Evolutionary conservation across 2,329 filamentous ascomycete genomes (phyloP), one percentile per base, ranked within the genome.

Genomic region (Hypomyces rosellus): DNA sequence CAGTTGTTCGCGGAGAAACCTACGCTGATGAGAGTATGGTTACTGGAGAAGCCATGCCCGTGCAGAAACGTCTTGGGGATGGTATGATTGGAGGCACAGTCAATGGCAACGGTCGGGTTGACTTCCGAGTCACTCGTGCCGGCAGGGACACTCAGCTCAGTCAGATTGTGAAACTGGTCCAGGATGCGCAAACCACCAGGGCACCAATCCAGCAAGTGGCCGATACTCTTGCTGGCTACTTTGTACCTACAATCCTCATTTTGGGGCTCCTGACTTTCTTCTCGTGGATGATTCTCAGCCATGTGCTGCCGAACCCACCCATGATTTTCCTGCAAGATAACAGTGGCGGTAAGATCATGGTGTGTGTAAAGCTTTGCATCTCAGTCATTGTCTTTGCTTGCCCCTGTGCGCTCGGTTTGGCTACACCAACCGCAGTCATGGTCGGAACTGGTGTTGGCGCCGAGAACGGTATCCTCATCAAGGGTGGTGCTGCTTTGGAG

Each of bases 21-120:
- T 96, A 95, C 62, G 82, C 96, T 18, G 90, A 99, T 58, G 93
- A 99, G 71, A 96, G 90, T 64, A 97, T 97, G 92, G 91, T 99
- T 45, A 99, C 93, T 5, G 93, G 93, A 57, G 93, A 99, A 71
- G 88, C 93, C 3, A 92, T 96, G 80, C 92, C 93, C 0, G 90
- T 97, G 34, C 83, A 89, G 61, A 99, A 99, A 71, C 85, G 81
- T 58, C 85, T 88, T 61, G 89, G 88, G 8, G 84, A 83, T 58
- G 70, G 81, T 40, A 74, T 99, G 51, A 93, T 97, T 65, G 93
- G 90, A 46, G 93, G 93, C 30, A 97, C 93, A 2, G 92, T 99
- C 62, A 99, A 99, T 65, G 89, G 91, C 20, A 86, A 91, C 56
- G 93, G 93, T 3, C 84, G 92, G 44, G 75, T 96, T 37, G 93